Percentiles rank a stretch among this genome's conserved stretches.
phyloP scores from a whole-genome alignment of 495 filamentous ascomycete genomes.

The Lophiotrema nucula region DNA sequence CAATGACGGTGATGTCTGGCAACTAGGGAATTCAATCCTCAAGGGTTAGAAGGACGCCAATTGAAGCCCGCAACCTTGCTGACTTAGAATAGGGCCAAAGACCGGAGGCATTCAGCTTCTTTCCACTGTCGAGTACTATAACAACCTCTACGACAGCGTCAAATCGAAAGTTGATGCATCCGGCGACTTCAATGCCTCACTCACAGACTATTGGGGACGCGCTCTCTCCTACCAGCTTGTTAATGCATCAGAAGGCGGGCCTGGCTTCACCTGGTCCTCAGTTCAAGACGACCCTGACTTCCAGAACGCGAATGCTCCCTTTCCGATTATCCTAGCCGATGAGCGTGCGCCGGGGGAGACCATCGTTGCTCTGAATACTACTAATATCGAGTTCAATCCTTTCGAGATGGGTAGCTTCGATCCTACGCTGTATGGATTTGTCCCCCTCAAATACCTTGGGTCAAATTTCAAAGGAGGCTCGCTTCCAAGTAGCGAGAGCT shows the following conservation, averaged over 20 bases:
- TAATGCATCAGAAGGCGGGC: conserved; percentile 72
- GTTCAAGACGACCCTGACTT: conserved; percentile 71
- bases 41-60: conserved; percentile 34
- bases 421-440: conserved; percentile 77
- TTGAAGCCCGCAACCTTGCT: neutral
- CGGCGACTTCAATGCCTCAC: conserved; percentile 69
- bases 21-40: conserved; percentile 76
- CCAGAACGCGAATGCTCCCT: conserved; percentile 65
- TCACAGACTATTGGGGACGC: conserved; percentile 90
- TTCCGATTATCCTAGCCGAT: conserved; percentile 81
- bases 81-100: conserved; percentile 49
- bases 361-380: conserved; percentile 71
- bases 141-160: conserved; percentile 61
- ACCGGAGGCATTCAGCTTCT: conserved; percentile 51
- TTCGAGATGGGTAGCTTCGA: conserved; percentile 86
- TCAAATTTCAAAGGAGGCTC: conserved; percentile 72
- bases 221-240: conserved; percentile 82
- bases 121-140: conserved; percentile 62
- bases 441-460: conserved; percentile 70
- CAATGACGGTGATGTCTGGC: conserved; percentile 61
- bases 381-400: conserved; percentile 83
- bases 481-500: conserved; percentile 58
- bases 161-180: conserved; percentile 65
- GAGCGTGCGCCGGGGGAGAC: conserved; percentile 64
- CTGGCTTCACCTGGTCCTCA: conserved; percentile 77